These are phyloP conservation scores for Pyropia haitanensis DNA, from an alignment of 23 red algal genomes.

Conservation along the genomic window DNA sequence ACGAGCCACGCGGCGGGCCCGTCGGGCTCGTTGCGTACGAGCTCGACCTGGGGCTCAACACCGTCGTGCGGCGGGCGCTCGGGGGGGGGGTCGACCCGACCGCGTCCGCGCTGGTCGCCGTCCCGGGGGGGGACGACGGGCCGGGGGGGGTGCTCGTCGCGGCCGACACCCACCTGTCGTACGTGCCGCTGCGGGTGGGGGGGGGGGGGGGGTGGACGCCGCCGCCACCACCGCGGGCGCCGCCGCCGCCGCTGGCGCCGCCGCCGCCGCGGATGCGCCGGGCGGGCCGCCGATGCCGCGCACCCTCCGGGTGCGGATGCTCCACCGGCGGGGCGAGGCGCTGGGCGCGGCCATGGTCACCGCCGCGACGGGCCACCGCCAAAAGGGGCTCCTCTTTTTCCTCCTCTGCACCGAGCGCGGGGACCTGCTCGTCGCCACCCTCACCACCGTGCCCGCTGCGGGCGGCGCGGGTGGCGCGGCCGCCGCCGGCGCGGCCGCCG, in stretches of 20 bases:
- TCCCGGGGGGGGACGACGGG: constrained; percentile 69
- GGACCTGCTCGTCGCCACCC: constrained; percentile 63
- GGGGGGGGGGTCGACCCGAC: constrained; percentile 12
- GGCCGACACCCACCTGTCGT: neutral
- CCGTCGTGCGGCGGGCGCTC: constrained; percentile 32
- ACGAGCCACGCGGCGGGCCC: constrained; percentile 19
- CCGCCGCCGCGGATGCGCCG: no score
- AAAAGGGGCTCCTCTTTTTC: constrained; percentile 69
- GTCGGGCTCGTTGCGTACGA: constrained; percentile 63
- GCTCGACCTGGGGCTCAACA: constrained; percentile 80
- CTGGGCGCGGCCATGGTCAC: constrained; percentile 33
- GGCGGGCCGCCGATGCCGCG: no score
- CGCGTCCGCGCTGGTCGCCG: constrained; percentile 31
- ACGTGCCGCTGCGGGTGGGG: no score
- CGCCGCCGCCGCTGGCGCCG: no score
- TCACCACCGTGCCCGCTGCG: constrained; percentile 14
- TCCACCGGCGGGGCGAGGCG: constrained; percentile 3
- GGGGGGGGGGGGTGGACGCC: no score
- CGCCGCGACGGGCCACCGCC: constrained; percentile 38
- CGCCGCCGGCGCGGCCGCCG: neutral
- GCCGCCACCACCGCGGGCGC: no score
- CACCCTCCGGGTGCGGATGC: no score
- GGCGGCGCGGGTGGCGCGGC: neutral
- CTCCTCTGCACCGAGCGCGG: constrained; percentile 70
- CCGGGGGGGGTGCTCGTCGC: constrained; percentile 76